Percentiles rank a stretch among this genome's conserved stretches.
Conservation (phyloP, 441 rosid genomes). For the Adansonia grandidieri region DNA sequence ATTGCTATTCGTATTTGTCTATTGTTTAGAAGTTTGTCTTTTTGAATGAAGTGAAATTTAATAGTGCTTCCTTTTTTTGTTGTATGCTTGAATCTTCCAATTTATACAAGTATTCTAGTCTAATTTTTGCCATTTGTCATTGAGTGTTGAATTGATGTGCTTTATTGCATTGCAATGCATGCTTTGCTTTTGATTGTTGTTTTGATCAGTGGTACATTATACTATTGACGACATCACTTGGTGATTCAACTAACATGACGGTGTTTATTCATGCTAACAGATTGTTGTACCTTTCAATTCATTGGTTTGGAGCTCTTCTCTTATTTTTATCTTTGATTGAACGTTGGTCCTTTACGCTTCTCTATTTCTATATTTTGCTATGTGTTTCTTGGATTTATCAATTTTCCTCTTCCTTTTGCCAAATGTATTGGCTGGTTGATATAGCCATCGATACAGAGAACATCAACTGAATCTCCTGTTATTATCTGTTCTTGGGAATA, state of each 20-base stretch:
- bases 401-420: not conserved
- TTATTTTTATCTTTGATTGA: not conserved
- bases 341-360: not conserved
- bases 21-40: not conserved
- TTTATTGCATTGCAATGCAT: not conserved
- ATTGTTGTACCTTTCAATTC: not conserved
- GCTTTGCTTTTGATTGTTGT: not conserved
- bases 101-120: not conserved
- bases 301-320: not conserved
- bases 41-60: not conserved
- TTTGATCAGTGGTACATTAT: not conserved
- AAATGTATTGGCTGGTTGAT: no score
- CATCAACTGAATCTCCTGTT: no score
- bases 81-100: not conserved
- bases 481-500: no score
- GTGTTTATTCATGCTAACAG: not conserved
- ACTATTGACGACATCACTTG: not conserved
- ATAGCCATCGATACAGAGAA: no score
- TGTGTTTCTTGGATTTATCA: not conserved
- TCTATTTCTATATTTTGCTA: not conserved
- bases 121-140: not conserved
- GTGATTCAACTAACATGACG: not conserved
- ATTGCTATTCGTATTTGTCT: not conserved
- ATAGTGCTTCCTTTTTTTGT: constrained; percentile 1
- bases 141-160: not conserved